These are phyloP conservation scores for Oryza meridionalis DNA, from an alignment of 176 grass and related monocot species.

Conservation along the genomic window DNA sequence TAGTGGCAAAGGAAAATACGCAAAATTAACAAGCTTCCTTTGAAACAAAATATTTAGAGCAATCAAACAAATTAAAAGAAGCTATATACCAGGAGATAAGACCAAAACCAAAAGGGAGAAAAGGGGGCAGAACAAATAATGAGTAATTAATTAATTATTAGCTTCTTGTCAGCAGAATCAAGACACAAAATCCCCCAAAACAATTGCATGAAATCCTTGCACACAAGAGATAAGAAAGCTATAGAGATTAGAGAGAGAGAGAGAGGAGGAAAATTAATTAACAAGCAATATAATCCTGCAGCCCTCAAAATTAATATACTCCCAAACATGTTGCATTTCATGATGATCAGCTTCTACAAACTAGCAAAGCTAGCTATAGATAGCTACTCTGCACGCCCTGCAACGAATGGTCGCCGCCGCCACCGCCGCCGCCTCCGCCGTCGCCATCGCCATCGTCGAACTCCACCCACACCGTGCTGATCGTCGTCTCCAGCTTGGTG, in stretches of 20 bases:
- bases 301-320: slow-evolving; percentile 47
- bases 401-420: background rate
- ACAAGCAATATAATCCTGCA: slow-evolving; percentile 25
- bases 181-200: slow-evolving; percentile 45
- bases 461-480: slow-evolving; percentile 92
- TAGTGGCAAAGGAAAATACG: background rate
- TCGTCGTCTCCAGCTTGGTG: slow-evolving; percentile 74
- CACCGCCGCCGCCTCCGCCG: background rate
- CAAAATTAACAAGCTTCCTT: background rate
- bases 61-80: background rate
- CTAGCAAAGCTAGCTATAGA: background rate
- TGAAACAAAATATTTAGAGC: background rate
- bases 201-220: slow-evolving; percentile 37
- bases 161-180: slow-evolving; percentile 36
- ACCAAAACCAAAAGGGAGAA: background rate
- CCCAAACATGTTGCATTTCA: slow-evolving; percentile 13
- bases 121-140: background rate
- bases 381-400: slow-evolving; percentile 11
- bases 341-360: slow-evolving; percentile 30
- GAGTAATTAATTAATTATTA: slow-evolving; percentile 20
- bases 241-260: background rate
- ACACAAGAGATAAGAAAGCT: slow-evolving; percentile 41
- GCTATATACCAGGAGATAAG: background rate
- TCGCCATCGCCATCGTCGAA: slow-evolving; percentile 62
- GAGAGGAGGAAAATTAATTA: background rate